Evolutionary conservation across 371 early-diverging fungal genomes (phyloP).

Genomic region (Mortierella sp.): DNA sequence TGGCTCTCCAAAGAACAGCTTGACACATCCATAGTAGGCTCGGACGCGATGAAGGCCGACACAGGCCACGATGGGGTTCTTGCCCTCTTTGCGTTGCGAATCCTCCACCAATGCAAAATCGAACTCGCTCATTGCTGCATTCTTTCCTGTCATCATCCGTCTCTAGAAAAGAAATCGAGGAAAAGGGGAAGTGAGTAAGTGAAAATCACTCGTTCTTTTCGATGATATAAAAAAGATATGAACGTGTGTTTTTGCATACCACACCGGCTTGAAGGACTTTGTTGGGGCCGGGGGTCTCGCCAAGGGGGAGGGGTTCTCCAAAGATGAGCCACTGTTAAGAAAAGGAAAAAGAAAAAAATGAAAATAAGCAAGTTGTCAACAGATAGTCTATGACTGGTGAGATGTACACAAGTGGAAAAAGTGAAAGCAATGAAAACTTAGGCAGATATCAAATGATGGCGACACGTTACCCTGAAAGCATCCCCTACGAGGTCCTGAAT

Average conservation of each 20-base stretch:
- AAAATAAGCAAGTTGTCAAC: too few species aligned
- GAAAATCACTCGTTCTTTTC: too few species aligned
- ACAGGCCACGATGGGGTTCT: constrained; percentile 22
- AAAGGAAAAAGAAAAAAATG: not conserved
- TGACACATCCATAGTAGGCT: constrained; percentile 2
- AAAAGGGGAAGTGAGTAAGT: not conserved
- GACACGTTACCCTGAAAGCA: constrained; percentile 8
- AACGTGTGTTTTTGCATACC: too few species aligned
- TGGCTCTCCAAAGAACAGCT: constrained; percentile 23
- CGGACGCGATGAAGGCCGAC: not conserved
- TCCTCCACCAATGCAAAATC: constrained; percentile 17
- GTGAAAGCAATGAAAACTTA: too few species aligned
- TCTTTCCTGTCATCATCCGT: constrained; percentile 7
- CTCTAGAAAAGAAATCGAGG: not conserved
- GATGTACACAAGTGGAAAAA: too few species aligned
- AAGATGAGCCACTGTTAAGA: not conserved
- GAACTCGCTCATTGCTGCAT: constrained; percentile 11
- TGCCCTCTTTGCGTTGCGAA: not conserved
- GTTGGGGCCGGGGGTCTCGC: constrained; percentile 1
- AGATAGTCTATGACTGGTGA: too few species aligned
- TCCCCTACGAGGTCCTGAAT: not conserved
- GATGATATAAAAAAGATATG: too few species aligned
- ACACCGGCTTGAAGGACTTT: not conserved
- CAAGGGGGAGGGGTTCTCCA: not conserved
- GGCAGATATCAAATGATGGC: too few species aligned